phyloP scores from a whole-genome alignment of 2,329 filamentous ascomycete species.

The Fusarium pilosicola region DNA sequence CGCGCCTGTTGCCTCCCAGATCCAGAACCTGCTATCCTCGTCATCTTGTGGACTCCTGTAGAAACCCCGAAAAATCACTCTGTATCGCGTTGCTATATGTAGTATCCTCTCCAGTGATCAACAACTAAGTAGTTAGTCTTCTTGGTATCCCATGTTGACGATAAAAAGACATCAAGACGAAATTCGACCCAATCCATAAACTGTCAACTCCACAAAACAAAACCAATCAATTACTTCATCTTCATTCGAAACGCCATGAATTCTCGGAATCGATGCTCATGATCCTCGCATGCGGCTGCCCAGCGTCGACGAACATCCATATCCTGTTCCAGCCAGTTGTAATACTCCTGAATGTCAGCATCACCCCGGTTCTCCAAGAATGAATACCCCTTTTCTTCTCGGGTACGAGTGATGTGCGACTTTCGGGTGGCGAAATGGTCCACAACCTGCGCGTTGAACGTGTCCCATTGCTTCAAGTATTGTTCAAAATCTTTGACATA shows the following conservation, averaged over 20 bases:
- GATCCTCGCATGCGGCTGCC: constrained; percentile 67
- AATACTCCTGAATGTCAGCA: constrained; percentile 65
- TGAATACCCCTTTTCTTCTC: constrained; percentile 54
- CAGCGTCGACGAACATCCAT: constrained; percentile 70
- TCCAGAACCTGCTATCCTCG: constrained; percentile 18
- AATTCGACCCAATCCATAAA: constrained; percentile 14
- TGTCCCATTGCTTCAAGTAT: constrained; percentile 62
- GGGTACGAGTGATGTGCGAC: constrained; percentile 51
- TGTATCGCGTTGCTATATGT: background rate
- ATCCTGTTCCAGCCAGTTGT: constrained; percentile 71
- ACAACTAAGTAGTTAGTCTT: constrained; percentile 1
- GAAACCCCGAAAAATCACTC: constrained; percentile 29
- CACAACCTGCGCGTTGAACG: constrained; percentile 63
- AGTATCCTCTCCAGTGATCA: background rate
- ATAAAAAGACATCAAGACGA: constrained; percentile 14
- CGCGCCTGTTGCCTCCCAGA: constrained; percentile 15
- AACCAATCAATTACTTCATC: constrained; percentile 50
- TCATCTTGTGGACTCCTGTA: constrained; percentile 17
- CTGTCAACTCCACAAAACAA: constrained; percentile 12
- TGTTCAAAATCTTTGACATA: constrained; percentile 64
- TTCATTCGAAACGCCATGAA: constrained; percentile 62
- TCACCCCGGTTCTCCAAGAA: constrained; percentile 58
- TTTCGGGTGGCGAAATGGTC: constrained; percentile 66
- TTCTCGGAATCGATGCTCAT: constrained; percentile 67
- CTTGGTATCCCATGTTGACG: constrained; percentile 14